Conservation (phyloP, 129 eudicot genomes). For the Sambucus nigra region DNA sequence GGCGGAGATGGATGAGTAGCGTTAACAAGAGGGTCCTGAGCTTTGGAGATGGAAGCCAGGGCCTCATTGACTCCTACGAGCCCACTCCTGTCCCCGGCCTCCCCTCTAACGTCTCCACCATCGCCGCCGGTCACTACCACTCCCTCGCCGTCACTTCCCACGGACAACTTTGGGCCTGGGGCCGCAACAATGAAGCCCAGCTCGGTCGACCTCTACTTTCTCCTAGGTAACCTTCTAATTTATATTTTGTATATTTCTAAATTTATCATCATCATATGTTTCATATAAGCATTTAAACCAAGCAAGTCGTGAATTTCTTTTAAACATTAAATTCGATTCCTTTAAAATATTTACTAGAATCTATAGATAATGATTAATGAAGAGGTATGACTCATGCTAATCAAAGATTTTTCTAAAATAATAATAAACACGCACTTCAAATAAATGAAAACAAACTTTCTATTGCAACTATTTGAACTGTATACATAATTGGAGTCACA, state of each 20-base stretch:
- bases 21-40: constrained; percentile 43
- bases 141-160: constrained; percentile 74
- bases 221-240: constrained; percentile 40
- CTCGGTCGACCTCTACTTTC: constrained; percentile 57
- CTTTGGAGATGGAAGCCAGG: constrained; percentile 85
- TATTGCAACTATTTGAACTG: no score
- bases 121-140: constrained; percentile 93
- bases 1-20: constrained; percentile 5
- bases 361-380: no score
- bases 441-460: no score
- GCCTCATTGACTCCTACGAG: constrained; percentile 62
- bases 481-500: no score
- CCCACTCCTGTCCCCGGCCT: constrained; percentile 61
- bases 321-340: no score
- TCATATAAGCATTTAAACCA: no score
- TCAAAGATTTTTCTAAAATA: no score
- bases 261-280: neutral
- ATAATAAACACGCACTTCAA: no score
- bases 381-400: no score
- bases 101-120: constrained; percentile 52
- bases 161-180: constrained; percentile 96
- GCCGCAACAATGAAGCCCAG: constrained; percentile 76
- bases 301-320: no score
- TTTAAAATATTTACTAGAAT: no score
- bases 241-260: neutral